Evolutionary conservation across 2,329 filamentous ascomycete species (phyloP), one percentile per base, ranked within the genome.

Genomic region (Fusarium sambucinum): DNA sequence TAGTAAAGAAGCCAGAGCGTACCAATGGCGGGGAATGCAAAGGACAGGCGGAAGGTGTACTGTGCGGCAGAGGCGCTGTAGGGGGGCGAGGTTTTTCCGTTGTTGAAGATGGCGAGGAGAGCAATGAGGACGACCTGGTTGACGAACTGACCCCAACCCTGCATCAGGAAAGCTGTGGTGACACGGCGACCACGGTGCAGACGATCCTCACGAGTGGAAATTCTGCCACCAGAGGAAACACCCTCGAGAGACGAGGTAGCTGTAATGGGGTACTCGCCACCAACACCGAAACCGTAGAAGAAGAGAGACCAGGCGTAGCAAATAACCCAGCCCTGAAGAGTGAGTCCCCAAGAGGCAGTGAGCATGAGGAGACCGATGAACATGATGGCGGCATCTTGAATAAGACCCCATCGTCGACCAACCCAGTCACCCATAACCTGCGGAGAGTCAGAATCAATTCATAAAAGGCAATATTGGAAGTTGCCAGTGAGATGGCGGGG

Each of bases 1-100:
- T 96, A 97, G 87, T 97, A 98, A 75, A 95, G 90, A 25, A 98
- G 90, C 94, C 94, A 97, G 40, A 96, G 85, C 3, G 95, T 97
- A 57, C 95, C 95, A 47, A 95, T 85, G 44, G 94, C 94, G 8
- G 95, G 94, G 72, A 97, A 89, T 50, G 93, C 94, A 77, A 98
- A 98, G 4, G 93, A 97, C 53, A 98, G 81, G 65, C 95, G 92
- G 88, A 94, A 97, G 12, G 92, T 93, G 87, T 91, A 97, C 81
- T 97, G 95, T 3, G 91, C 90, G 12, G 92, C 85, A n/a, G 89
- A 85, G 63, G 85, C 80, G 60, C 88, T 90, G 84, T 97, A 97
- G 5, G 94, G 93, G 23, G 92, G 88, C 56, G 89, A 86, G 48
- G 92, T 91, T 53, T 74, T 71, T 56, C 92, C 92, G 75, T 90